phyloP scores from a whole-genome alignment of 768 basidiomycete species.

The Amanita subjunquillea region DNA sequence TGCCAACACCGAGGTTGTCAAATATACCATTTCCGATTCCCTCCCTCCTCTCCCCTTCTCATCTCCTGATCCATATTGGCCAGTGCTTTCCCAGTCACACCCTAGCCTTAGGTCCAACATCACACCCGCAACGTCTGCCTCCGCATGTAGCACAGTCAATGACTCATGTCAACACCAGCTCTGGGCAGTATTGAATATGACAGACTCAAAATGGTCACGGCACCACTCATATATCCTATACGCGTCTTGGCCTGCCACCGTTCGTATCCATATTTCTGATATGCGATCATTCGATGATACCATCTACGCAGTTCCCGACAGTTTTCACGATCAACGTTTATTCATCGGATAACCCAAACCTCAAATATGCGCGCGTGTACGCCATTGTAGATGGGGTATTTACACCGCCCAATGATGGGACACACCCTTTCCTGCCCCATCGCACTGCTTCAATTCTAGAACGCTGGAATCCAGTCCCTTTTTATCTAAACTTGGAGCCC shows the following conservation, averaged over 20 bases:
- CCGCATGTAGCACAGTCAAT: not conserved
- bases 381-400: conserved; percentile 42
- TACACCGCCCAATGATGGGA: conserved; percentile 20
- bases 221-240: conserved; percentile 40
- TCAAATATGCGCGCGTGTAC: conserved; percentile 47
- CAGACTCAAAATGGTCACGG: conserved; percentile 25
- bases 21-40: conserved; percentile 30
- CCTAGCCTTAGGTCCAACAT: conserved; percentile 1
- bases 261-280: conserved; percentile 18
- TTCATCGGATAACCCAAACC: conserved; percentile 20
- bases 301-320: conserved; percentile 26
- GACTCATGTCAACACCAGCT: conserved; percentile 29
- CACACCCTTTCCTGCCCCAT: conserved; percentile 3
- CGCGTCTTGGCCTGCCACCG: conserved; percentile 46
- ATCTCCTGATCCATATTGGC: conserved; percentile 19
- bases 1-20: conserved; percentile 61
- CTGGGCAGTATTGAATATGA: conserved; percentile 39
- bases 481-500: conserved; percentile 49
- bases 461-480: conserved; percentile 27
- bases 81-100: not conserved
- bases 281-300: not conserved
- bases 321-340: conserved; percentile 31
- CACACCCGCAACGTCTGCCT: not conserved
- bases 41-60: conserved; percentile 12
- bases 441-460: conserved; percentile 11